Percentiles rank a stretch among this genome's conserved stretches.
Conservation (phyloP, 345 rosid species). For the Citrus australasica region DNA sequence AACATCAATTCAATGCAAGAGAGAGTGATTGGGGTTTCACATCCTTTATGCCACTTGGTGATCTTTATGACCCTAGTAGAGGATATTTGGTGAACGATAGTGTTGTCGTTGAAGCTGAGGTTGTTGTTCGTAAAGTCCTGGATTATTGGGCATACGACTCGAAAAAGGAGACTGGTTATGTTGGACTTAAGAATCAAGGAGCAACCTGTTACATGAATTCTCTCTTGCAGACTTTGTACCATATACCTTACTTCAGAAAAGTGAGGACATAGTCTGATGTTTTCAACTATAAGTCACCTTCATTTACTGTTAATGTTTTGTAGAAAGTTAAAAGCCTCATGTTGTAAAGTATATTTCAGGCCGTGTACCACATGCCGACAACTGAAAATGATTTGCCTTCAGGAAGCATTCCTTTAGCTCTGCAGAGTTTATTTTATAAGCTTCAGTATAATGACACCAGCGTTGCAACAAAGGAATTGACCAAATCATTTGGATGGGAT, state of each 20-base stretch:
- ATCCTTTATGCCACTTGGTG: constrained; percentile 90
- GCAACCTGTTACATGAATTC: constrained; percentile 99
- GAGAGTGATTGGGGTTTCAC: constrained; percentile 99
- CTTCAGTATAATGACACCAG: constrained; percentile 92
- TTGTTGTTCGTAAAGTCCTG: constrained; percentile 71
- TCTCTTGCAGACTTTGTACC: constrained; percentile 83
- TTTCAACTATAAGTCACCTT: constrained; percentile 9
- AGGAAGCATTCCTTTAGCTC: constrained; percentile 95
- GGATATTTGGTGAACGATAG: constrained; percentile 81
- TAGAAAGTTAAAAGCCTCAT: constrained; percentile 15
- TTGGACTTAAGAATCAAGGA: constrained; percentile 98
- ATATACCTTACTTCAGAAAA: constrained; percentile 93
- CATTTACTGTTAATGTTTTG: not conserved
- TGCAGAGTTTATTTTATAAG: constrained; percentile 94
- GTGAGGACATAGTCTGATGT: constrained; percentile 30
- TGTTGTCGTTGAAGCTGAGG: constrained; percentile 89
- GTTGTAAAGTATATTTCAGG: constrained; percentile 44
- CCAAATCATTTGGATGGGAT: constrained; percentile 99
- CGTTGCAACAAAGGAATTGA: constrained; percentile 90
- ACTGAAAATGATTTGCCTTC: constrained; percentile 95
- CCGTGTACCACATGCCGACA: constrained; percentile 99
- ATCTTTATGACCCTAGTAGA: constrained; percentile 77
- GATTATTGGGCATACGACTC: constrained; percentile 98
- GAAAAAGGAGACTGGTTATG: constrained; percentile 97
- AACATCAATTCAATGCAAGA: constrained; percentile 91